These are phyloP conservation scores for Cylindrodendrum hubeiense DNA, from an alignment of 2,329 filamentous ascomycete species.

Conservation along the genomic window DNA sequence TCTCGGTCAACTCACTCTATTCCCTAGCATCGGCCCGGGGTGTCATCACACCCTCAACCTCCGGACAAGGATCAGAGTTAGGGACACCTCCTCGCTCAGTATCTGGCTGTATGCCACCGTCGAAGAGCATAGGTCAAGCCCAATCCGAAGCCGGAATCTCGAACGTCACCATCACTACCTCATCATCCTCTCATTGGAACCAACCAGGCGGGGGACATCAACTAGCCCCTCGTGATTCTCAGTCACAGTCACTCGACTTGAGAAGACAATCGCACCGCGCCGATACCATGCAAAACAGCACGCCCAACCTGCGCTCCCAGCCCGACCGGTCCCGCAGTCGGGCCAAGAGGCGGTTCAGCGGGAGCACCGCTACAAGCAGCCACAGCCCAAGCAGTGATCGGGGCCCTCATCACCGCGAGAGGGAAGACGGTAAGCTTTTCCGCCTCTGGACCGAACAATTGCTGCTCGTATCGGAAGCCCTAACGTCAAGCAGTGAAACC, in stretches of 20 bases:
- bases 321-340: conserved; percentile 74
- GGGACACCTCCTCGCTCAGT: conserved; percentile 56
- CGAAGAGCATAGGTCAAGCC: conserved; percentile 54
- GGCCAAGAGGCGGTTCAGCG: conserved; percentile 81
- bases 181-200: conserved; percentile 54
- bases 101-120: conserved; percentile 61
- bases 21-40: conserved; percentile 74
- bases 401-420: conserved; percentile 65
- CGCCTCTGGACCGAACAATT: background rate
- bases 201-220: conserved; percentile 61
- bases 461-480: conserved; percentile 22
- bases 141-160: conserved; percentile 65
- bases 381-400: conserved; percentile 83
- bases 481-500: conserved; percentile 62
- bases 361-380: conserved; percentile 84
- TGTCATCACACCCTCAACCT: conserved; percentile 61
- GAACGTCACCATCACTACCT: conserved; percentile 66
- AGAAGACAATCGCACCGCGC: conserved; percentile 57
- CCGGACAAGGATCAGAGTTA: conserved; percentile 66
- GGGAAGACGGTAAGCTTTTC: conserved; percentile 62
- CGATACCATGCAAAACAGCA: conserved; percentile 49
- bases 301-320: conserved; percentile 56
- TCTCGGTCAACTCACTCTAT: conserved; percentile 80
- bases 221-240: conserved; percentile 58
- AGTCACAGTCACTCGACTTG: conserved; percentile 58